phyloP scores from a whole-genome alignment of 345 rosid species.

The Eucalyptus lansdowneana region DNA sequence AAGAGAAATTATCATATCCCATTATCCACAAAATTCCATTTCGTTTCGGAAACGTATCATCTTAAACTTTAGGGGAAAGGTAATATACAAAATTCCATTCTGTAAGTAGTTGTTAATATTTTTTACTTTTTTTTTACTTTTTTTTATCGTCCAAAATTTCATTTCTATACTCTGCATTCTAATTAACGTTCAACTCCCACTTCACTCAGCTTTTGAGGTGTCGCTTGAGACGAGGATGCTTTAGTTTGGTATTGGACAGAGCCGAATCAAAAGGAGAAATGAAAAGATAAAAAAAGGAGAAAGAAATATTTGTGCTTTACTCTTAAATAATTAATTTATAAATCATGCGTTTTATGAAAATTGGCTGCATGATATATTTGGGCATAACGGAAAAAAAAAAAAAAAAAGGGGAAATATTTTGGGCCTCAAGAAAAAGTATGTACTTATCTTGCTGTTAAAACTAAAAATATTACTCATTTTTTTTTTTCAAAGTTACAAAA shows the following conservation, averaged over 20 bases:
- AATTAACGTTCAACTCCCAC: background rate
- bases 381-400: too few relatives aligned
- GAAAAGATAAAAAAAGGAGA: background rate
- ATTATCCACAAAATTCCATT: background rate
- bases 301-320: background rate
- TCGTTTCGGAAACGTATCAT: background rate
- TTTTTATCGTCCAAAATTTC: too few relatives aligned
- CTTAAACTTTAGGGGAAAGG: background rate
- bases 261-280: background rate
- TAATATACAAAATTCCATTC: too few relatives aligned
- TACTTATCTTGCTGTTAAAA: background rate
- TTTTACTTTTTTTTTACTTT: accelerated
- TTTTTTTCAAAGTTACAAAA: background rate
- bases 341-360: too few relatives aligned
- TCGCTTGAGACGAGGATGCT: background rate
- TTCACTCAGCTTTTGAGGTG: background rate
- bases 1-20: background rate
- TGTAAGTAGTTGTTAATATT: too few relatives aligned
- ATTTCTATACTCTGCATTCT: background rate
- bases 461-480: too few relatives aligned
- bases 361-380: too few relatives aligned
- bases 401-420: too few relatives aligned
- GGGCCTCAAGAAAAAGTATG: too few relatives aligned
- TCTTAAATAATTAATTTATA: too few relatives aligned
- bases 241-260: background rate